Evolutionary conservation across 2,329 filamentous ascomycete genomes (phyloP).

Genomic region (Alternaria triticimaculans): DNA sequence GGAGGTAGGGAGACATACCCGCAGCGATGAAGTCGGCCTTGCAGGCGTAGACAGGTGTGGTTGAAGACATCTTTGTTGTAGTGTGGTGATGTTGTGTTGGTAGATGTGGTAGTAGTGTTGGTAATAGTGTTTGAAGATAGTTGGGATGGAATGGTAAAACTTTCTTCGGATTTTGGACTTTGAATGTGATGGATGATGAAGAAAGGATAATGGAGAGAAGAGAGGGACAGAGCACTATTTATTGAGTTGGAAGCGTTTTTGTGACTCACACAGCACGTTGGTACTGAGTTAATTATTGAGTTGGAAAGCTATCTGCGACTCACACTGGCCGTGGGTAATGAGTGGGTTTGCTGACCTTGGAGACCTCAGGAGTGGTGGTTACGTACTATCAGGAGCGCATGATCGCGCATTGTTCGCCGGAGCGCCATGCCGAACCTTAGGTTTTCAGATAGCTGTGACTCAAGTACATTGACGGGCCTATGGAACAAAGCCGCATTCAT

Average conservation of each 20-base stretch:
- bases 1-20: not conserved
- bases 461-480: not conserved
- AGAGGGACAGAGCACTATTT: not conserved
- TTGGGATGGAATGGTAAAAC: not conserved
- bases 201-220: not conserved
- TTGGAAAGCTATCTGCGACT: not conserved
- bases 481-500: not conserved
- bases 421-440: not conserved
- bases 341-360: not conserved
- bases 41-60: not conserved
- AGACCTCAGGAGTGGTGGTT: not conserved
- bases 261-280: not conserved
- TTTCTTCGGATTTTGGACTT: not conserved
- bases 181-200: not conserved
- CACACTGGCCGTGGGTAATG: not conserved
- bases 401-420: not conserved
- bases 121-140: not conserved
- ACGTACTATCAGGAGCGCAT: not conserved
- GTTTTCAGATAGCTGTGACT: not conserved
- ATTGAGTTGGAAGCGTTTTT: not conserved
- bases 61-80: not conserved
- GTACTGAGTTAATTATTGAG: not conserved
- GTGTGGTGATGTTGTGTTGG: not conserved
- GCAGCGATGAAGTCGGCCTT: not conserved
- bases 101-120: not conserved